Percentiles rank a stretch among this genome's conserved stretches.
Conservation (phyloP, 202 grass and related monocot species). For the Musa balbisiana region DNA sequence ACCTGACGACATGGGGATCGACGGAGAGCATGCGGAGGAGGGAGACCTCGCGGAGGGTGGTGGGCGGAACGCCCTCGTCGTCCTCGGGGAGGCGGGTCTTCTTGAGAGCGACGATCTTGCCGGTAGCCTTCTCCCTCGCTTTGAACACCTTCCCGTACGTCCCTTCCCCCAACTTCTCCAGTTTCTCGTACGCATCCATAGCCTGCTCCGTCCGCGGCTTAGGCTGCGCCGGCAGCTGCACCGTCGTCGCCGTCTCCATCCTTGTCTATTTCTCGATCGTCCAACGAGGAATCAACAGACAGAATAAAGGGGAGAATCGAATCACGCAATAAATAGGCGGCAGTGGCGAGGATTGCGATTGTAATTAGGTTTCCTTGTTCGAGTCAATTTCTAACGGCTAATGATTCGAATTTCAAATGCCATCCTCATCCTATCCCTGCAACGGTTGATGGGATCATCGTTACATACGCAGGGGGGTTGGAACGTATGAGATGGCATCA, state of each 20-base stretch:
- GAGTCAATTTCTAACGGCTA: too few species aligned
- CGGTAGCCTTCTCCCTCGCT: conserved; percentile 81
- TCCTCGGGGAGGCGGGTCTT: conserved; percentile 96
- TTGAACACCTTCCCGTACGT: conserved; percentile 99
- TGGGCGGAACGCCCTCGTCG: conserved; percentile 90
- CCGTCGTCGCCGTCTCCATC: conserved; percentile 18
- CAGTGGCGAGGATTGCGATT: too few species aligned
- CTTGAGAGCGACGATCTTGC: conserved; percentile 93
- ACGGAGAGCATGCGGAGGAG: conserved; percentile 91
- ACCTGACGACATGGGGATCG: conserved; percentile 82
- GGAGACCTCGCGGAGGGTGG: conserved; percentile 86
- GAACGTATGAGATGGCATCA: too few species aligned
- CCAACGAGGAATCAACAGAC: too few species aligned
- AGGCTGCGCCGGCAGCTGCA: too few species aligned
- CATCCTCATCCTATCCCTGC: too few species aligned
- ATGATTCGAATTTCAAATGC: too few species aligned
- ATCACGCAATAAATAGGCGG: too few species aligned
- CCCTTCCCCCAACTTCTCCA: conserved; percentile 97
- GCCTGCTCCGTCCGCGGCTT: conserved; percentile 19
- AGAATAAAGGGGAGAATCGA: too few species aligned
- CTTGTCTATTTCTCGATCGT: not conserved
- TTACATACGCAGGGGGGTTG: too few species aligned
- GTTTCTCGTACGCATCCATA: conserved; percentile 94
- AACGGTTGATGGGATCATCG: too few species aligned
- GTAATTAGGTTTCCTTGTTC: too few species aligned